A percentile compares a stretch with the other conserved stretches of the same genome.
Evolutionary conservation across 2,329 filamentous ascomycete species (phyloP).

Genomic region (Berkeleyomyces rouxiae): DNA sequence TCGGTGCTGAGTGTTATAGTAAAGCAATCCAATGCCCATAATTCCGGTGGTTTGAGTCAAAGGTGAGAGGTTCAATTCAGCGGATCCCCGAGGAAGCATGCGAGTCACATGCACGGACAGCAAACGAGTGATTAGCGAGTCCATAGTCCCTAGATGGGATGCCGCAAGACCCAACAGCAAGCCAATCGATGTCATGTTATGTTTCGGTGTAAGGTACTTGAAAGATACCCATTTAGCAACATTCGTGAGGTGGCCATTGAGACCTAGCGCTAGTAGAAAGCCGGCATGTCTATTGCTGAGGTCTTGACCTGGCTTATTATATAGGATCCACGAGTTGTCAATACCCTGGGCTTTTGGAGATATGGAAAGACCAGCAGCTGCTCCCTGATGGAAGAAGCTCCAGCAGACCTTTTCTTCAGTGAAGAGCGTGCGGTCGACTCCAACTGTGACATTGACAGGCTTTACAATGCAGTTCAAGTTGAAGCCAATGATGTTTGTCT

Average conservation of each 20-base stretch:
- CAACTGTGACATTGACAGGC: conserved; percentile 78
- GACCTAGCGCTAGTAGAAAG: conserved; percentile 72
- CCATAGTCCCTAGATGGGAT: conserved; percentile 93
- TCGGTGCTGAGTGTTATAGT: conserved; percentile 88
- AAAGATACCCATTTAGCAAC: conserved; percentile 97
- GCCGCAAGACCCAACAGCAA: conserved; percentile 82
- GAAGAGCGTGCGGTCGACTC: conserved; percentile 74
- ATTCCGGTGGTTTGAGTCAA: conserved; percentile 90
- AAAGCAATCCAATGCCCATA: conserved; percentile 90
- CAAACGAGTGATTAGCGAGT: conserved; percentile 80
- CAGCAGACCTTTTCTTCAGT: conserved; percentile 95
- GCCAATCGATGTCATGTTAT: conserved; percentile 97
- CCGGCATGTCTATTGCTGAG: conserved; percentile 93
- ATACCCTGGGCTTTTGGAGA: conserved; percentile 82
- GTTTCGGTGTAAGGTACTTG: conserved; percentile 97
- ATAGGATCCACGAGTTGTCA: conserved; percentile 96
- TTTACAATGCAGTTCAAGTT: conserved; percentile 84
- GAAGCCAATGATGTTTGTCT: conserved; percentile 77
- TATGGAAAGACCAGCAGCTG: conserved; percentile 81
- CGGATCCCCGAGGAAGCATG: conserved; percentile 81
- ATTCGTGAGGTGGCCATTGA: conserved; percentile 87
- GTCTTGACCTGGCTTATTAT: conserved; percentile 79
- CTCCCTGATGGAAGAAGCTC: conserved; percentile 96
- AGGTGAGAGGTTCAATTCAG: conserved; percentile 83
- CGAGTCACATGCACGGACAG: conserved; percentile 91